Evolutionary conservation across 2,329 filamentous ascomycete species (phyloP), one percentile per base, ranked within the genome.

Genomic region (Aspergillus sojae): DNA sequence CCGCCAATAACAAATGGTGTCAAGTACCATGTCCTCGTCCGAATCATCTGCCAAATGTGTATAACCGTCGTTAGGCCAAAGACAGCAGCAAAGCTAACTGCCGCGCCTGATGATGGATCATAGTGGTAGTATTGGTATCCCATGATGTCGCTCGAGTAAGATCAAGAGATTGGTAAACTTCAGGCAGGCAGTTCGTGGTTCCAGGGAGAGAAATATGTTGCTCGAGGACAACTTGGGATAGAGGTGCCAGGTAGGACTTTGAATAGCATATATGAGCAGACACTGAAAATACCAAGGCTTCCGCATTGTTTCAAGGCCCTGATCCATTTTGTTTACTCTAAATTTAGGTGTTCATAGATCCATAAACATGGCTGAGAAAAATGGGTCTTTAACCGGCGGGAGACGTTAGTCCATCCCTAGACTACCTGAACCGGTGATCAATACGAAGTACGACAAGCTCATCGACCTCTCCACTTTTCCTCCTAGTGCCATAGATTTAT

Each of bases 1-100:
- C 75, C 71, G 7, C 77, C 78, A 45, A 78, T 65, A 1, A 68
- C 62, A 52, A 79, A 77, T 1, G 70, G 60, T 0, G 70, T 56
- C 36, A 68, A 74, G 62, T 75, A 79, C 66, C 70, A 72, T 3
- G 68, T 70, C 26, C 70, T 62, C 2, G 62, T 62, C 30, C 58
- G 68, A 56, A 61, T 66, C 9, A 76, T 70, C 16, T 71, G 69
- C 69, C 70, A 76, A 28, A 57, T 57, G 54, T 75, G 72, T 5
- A 67, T 45, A 16, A 58, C 14, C 1, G 73, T 77, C 0, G 67
- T 23, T 3, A 61, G 21, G 6, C 58, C 50, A 36, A 61, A 61
- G 3, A 30, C 23, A 16, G 41, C 41, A 2, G 58, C 48, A 36
- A 53, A 52, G n/a, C 16, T 9, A 50, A 61, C 28, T 19, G 32